These are phyloP conservation scores for Kodamaea sp. DNA, from an alignment of 1,139 yeast species.

Conservation along the genomic window DNA sequence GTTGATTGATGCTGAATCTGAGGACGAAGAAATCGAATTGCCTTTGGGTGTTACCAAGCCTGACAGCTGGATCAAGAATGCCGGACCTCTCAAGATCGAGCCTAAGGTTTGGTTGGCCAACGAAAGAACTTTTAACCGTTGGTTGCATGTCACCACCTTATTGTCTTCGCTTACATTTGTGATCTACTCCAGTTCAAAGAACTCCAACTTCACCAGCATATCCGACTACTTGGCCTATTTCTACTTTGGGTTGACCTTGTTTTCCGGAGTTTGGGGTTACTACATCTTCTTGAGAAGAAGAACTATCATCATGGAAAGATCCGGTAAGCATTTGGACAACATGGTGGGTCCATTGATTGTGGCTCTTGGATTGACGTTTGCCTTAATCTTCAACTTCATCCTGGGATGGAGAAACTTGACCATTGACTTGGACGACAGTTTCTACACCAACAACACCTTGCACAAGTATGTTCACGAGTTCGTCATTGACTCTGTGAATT, in stretches of 20 bases:
- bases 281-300: conserved; percentile 71
- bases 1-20: conserved; percentile 71
- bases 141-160: conserved; percentile 91
- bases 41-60: conserved; percentile 93
- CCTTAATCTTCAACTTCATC: conserved; percentile 70
- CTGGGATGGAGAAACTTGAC: conserved; percentile 52
- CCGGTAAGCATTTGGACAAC: conserved; percentile 86
- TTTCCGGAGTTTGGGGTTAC: conserved; percentile 90
- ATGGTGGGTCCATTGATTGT: conserved; percentile 85
- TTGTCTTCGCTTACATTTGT: conserved; percentile 86
- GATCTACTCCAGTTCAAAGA: conserved; percentile 72
- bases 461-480: conserved; percentile 40
- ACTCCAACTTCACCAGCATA: conserved; percentile 55
- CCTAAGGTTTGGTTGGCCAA: conserved; percentile 98
- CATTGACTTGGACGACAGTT: conserved; percentile 27
- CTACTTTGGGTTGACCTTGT: conserved; percentile 77
- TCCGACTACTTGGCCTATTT: conserved; percentile 73
- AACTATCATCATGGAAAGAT: conserved; percentile 72
- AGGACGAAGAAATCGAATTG: conserved; percentile 77
- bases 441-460: conserved; percentile 33
- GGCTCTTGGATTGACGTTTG: conserved; percentile 66
- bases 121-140: conserved; percentile 93
- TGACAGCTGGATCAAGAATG: conserved; percentile 72
- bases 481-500: conserved; percentile 17
- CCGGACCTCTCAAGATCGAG: conserved; percentile 91